These are phyloP conservation scores for Pilobolus umbonatus DNA, from an alignment of 192 early-diverging fungal species.

Conservation along the genomic window DNA sequence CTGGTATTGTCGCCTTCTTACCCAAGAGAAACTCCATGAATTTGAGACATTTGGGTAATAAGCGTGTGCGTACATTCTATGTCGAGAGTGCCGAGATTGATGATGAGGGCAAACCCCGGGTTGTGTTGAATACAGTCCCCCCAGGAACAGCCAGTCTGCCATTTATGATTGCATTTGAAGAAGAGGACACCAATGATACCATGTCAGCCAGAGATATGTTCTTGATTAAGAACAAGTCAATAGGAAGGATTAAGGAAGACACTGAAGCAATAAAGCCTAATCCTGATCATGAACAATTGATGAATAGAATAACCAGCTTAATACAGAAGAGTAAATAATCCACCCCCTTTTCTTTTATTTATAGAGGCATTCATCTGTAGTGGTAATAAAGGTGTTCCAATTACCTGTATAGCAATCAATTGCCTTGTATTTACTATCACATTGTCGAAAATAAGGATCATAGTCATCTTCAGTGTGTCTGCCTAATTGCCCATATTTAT, in stretches of 20 bases:
- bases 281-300: conserved; percentile 12
- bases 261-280: not conserved
- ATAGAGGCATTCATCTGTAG: no score
- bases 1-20: conserved; percentile 56
- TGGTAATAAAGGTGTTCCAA: not conserved
- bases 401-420: not conserved
- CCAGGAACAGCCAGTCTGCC: conserved; percentile 4
- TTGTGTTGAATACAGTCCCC: no score
- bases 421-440: not conserved
- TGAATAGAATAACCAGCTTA: conserved; percentile 17
- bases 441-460: conserved; percentile 1
- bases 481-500: conserved; percentile 10
- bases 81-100: conserved; percentile 55
- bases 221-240: not conserved
- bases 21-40: conserved; percentile 25
- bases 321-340: not conserved
- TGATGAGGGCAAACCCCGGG: conserved; percentile 41
- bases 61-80: conserved; percentile 50
- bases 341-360: not conserved
- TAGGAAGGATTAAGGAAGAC: not conserved
- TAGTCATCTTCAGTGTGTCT: not conserved
- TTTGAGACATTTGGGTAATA: conserved; percentile 18
- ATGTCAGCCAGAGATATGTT: not conserved
- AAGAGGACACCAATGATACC: not conserved
- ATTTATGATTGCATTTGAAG: not conserved